Percentiles rank a stretch among this genome's conserved stretches.
These are phyloP conservation scores for Neonectria hederae DNA, from an alignment of 2,329 filamentous ascomycete species.

Conservation along the genomic window DNA sequence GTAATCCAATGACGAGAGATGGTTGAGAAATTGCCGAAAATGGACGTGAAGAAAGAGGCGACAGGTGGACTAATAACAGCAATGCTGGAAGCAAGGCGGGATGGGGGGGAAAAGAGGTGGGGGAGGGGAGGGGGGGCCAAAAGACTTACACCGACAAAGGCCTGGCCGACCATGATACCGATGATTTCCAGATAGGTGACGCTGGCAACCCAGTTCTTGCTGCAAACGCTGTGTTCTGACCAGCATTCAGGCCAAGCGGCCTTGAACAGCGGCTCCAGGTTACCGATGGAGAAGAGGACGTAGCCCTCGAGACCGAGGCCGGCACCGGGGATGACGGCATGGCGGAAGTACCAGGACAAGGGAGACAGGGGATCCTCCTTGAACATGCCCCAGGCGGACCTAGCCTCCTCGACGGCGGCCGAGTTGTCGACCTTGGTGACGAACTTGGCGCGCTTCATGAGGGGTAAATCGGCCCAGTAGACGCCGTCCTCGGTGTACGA, in stretches of 20 bases:
- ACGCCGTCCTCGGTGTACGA: constrained; percentile 82
- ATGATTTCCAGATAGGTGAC: constrained; percentile 93
- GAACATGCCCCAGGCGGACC: constrained; percentile 77
- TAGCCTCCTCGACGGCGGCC: constrained; percentile 75
- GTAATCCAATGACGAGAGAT: constrained; percentile 16
- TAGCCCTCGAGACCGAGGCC: constrained; percentile 94
- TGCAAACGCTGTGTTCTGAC: constrained; percentile 73
- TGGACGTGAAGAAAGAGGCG: constrained; percentile 18
- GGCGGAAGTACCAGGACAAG: constrained; percentile 85
- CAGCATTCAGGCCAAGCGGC: constrained; percentile 83
- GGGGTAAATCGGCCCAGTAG: constrained; percentile 92
- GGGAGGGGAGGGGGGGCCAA: neutral
- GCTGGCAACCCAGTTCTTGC: constrained; percentile 80
- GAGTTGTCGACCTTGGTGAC: constrained; percentile 76
- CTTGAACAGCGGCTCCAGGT: constrained; percentile 83
- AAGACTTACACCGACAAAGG: constrained; percentile 79
- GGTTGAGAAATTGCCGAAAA: constrained; percentile 15
- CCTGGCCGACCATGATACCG: constrained; percentile 95
- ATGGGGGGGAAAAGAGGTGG: neutral
- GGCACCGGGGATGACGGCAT: constrained; percentile 91
- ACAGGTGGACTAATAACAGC: neutral
- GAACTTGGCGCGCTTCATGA: constrained; percentile 76
- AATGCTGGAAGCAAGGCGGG: neutral
- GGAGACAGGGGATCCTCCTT: constrained; percentile 88
- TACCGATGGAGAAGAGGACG: constrained; percentile 96